Base-by-base conservation (phyloP, 352 stramenopile species). In the Pythium pyrilobum region DNA sequence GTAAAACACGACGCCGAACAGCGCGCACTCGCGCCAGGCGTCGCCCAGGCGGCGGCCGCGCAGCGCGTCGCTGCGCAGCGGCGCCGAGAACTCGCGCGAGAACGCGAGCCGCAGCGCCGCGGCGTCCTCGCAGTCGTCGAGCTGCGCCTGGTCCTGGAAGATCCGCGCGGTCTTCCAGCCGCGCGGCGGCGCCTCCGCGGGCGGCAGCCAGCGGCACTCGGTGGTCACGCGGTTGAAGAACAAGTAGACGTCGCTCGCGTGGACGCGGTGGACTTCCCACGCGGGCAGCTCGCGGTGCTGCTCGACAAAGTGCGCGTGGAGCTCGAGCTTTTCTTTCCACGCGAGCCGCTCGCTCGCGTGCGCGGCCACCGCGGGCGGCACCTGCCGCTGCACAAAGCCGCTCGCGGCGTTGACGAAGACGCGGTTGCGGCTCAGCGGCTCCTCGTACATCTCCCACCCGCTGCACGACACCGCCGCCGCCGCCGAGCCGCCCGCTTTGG, bases 241-340 rank as follows among this genome's bases (percentile, higher is more conserved):
- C 54, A 92, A 89, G 58, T 87, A 86, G 27, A 84, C 57, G 25
- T 86, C 74, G 2, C 68, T 61, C 3, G 54, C 65, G 49, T 83
- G 74, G 21, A 87, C 50, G 29, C 78, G 72, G 39, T 87, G 61
- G 13, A 87, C 42, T 57, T 89, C 74, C 78, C 78, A 89, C 32
- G 81, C 64, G 6, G 75, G 71, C 2, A 53, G 32, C 15, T 72
- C 40, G 0, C 67, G 66, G 46, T 87, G 69, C 16, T 70, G 57
- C 49, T 89, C 78, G 31, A 86, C 72, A 15, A 87, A 81, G 38
- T 67, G 67, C 13, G 78, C 55, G 34, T 40, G 32, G 18, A 63
- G 53, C 4, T 60, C 64, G 32, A 89, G 58, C 51, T 85, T 89
- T 59, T 87, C 76, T 54, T 85, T 87, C 76, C 76, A 89, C 7